Percentiles rank a stretch among this genome's conserved stretches.
These are phyloP conservation scores for Lecanicillium sp. DNA, from an alignment of 2,329 filamentous ascomycete genomes.

Conservation along the genomic window DNA sequence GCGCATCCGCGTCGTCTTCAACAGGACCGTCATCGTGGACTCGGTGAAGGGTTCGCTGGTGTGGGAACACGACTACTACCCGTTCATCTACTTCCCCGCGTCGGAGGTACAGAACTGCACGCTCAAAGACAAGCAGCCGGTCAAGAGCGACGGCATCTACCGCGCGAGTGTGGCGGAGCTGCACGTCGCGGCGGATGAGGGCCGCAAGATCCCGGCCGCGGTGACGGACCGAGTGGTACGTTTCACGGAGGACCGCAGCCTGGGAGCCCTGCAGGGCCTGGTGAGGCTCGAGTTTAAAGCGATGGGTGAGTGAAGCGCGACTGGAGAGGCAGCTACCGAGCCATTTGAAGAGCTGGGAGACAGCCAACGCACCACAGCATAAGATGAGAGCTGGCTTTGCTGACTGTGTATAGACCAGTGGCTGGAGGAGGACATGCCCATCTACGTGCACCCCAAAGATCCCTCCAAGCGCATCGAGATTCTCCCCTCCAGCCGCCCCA, in stretches of 20 bases:
- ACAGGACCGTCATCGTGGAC: slow-evolving; percentile 30
- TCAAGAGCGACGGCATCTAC: slow-evolving; percentile 21
- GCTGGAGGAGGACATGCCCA: slow-evolving; percentile 52
- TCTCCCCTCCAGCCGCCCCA: slow-evolving; percentile 45
- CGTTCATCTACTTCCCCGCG: slow-evolving; percentile 37
- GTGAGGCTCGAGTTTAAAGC: slow-evolving; percentile 31
- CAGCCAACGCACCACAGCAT: no score
- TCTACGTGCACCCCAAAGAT: slow-evolving; percentile 60
- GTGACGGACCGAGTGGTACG: slow-evolving; percentile 30
- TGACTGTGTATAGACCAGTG: slow-evolving; percentile 27
- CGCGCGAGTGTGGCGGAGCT: slow-evolving; percentile 27
- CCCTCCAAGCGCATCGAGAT: slow-evolving; percentile 61
- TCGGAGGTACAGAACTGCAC: slow-evolving; percentile 25
- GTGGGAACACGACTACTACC: slow-evolving; percentile 44
- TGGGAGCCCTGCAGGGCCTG: slow-evolving; percentile 27
- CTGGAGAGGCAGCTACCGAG: neutral
- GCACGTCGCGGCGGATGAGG: slow-evolving; percentile 21
- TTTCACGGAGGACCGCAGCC: slow-evolving; percentile 33
- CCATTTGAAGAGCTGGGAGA: no score
- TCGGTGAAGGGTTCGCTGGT: slow-evolving; percentile 32
- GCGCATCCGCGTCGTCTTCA: slow-evolving; percentile 29
- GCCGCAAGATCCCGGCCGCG: slow-evolving; percentile 18
- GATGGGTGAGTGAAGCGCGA: slow-evolving; percentile 27
- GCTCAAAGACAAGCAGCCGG: slow-evolving; percentile 21
- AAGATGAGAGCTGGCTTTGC: neutral